Conservation (phyloP, 257 asterid genomes). For the Prunella vulgaris region DNA sequence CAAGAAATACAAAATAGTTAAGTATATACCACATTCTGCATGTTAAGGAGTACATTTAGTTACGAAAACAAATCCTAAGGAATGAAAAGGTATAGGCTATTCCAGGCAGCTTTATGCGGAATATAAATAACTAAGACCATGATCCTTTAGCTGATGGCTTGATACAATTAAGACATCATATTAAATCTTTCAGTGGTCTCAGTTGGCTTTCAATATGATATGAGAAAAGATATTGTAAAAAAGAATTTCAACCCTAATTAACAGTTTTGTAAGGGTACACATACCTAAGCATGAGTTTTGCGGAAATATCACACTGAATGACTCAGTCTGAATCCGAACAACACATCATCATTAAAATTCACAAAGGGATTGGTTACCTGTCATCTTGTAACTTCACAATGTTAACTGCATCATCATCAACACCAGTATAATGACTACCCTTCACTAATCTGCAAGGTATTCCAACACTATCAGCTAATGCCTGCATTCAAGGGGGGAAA, state of each 20-base stretch:
- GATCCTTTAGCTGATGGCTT: background rate
- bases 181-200: background rate
- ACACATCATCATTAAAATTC: constrained; percentile 4
- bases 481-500: constrained; percentile 48
- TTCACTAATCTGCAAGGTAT: constrained; percentile 89
- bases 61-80: constrained; percentile 13
- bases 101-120: background rate
- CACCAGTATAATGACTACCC: constrained; percentile 93
- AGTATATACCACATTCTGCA: constrained; percentile 3
- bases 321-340: background rate
- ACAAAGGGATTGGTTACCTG: constrained; percentile 43
- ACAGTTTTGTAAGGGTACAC: background rate
- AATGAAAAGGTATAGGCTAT: constrained; percentile 15
- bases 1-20: constrained; percentile 24
- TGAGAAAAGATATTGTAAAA: background rate
- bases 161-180: background rate
- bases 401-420: constrained; percentile 93
- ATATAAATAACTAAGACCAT: constrained; percentile 1
- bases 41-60: background rate
- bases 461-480: constrained; percentile 86
- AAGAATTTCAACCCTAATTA: background rate
- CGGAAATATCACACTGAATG: constrained; percentile 11
- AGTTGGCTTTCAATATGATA: constrained; percentile 2
- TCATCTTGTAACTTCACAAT: constrained; percentile 76
- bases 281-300: constrained; percentile 4